A percentile compares a stretch with the other conserved stretches of the same genome.
These are phyloP conservation scores for Trametes villosa DNA, from an alignment of 768 basidiomycete genomes.

Conservation along the genomic window DNA sequence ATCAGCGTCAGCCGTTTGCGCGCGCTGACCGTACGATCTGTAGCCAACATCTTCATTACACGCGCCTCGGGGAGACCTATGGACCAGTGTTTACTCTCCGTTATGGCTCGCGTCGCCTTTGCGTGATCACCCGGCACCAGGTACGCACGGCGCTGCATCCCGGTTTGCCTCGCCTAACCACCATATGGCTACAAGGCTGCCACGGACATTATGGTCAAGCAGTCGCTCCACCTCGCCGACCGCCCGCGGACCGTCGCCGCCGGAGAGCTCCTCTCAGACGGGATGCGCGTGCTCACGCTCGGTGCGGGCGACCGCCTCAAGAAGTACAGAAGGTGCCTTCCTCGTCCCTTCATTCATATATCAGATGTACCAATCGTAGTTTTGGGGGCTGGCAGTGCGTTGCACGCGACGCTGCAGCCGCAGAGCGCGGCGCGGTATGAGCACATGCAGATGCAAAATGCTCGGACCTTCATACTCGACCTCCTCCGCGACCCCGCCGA, in stretches of 20 bases:
- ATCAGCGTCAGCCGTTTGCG: too few relatives aligned
- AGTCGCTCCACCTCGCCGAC: slow-evolving; percentile 40
- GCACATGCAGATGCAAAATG: slow-evolving; percentile 38
- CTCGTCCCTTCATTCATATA: slow-evolving; percentile 17
- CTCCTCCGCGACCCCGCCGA: slow-evolving; percentile 38
- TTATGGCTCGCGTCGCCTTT: slow-evolving; percentile 47
- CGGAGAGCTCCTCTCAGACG: slow-evolving; percentile 39
- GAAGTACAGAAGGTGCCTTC: slow-evolving; percentile 24
- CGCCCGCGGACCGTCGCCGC: slow-evolving; percentile 42
- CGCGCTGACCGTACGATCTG: neutral
- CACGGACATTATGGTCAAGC: slow-evolving; percentile 45
- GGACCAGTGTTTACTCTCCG: slow-evolving; percentile 63
- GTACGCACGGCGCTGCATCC: neutral
- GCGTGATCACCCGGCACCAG: slow-evolving; percentile 49
- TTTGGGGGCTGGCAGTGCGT: slow-evolving; percentile 27
- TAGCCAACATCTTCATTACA: slow-evolving; percentile 27
- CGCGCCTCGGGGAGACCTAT: slow-evolving; percentile 63
- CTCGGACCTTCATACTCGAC: slow-evolving; percentile 40
- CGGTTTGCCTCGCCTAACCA: too few relatives aligned
- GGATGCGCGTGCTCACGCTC: slow-evolving; percentile 37
- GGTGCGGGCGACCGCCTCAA: slow-evolving; percentile 37
- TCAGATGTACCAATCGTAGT: neutral
- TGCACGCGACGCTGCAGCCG: slow-evolving; percentile 42
- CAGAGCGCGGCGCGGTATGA: slow-evolving; percentile 38
- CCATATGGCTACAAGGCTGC: slow-evolving; percentile 34